Evolutionary conservation across 1,284 basidiomycete genomes (phyloP).

Genomic region (Porodaedalea pini): DNA sequence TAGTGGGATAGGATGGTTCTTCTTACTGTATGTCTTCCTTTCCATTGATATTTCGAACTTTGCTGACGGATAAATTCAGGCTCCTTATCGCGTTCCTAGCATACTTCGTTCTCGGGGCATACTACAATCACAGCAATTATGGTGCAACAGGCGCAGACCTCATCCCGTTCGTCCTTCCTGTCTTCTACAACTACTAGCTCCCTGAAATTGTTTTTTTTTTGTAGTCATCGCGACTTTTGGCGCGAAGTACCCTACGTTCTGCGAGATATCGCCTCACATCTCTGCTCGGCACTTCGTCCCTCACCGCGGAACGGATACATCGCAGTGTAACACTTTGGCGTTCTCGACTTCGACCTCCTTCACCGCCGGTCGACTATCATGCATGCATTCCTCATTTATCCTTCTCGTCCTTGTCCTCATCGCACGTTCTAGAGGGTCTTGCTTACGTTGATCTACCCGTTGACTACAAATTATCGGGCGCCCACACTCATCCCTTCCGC

Average conservation of each 20-base stretch:
- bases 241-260: constrained; percentile 82
- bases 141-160: constrained; percentile 76
- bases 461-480: too few relatives aligned
- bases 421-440: not conserved
- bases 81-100: constrained; percentile 59
- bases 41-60: not conserved
- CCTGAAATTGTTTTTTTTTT: constrained; percentile 12
- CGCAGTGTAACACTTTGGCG: constrained; percentile 54
- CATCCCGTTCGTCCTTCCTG: constrained; percentile 58
- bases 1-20: constrained; percentile 79
- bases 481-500: too few relatives aligned
- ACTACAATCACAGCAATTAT: constrained; percentile 81
- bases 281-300: constrained; percentile 68
- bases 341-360: too few relatives aligned
- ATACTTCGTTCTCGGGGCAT: constrained; percentile 74
- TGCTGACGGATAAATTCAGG: constrained; percentile 35
- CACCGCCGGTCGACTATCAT: not conserved
- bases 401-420: not conserved
- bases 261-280: constrained; percentile 67
- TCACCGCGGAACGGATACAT: constrained; percentile 69
- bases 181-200: constrained; percentile 5
- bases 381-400: not conserved
- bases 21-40: constrained; percentile 62
- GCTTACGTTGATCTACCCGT: too few relatives aligned
- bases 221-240: constrained; percentile 84